Base-by-base conservation (phyloP, 2,329 filamentous ascomycete species). In the Colletotrichum sp. region DNA sequence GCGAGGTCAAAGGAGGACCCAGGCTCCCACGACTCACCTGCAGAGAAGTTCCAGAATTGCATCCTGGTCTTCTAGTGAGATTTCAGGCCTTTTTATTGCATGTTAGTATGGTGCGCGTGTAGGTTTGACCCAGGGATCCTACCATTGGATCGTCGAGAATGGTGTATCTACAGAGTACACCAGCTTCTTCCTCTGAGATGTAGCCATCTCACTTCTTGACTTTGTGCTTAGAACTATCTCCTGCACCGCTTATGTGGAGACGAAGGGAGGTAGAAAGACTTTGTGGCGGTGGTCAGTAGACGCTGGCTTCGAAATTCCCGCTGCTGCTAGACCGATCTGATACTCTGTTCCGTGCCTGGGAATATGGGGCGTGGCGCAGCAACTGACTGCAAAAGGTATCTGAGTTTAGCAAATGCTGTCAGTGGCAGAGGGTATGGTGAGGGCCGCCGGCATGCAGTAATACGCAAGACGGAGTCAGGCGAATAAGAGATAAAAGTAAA, bases 121-220 rank as follows among this genome's bases (percentile, higher is more conserved):
- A 55, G 61, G 43, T 30, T n/a, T 18, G 28, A 16, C 18, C 18
- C 7, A 39, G 18, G 10, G 26, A 32, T 32, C 85, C 57, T 83
- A 94, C 93, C 93, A 94, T 82, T 88, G 83, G 13, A 89, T 86
- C 7, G 87, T 83, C 3, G 92, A 92, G 81, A 91, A 94, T 0
- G 93, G 93, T 4, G 91, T 91, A 64, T 94, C 92, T 28, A 94
- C 88, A 79, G 92, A 92, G 80, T 93, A 92, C 21, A 93, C 85
- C 10, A 91, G 86, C 80, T 90, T 93, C 76, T 90, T 93, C 21
- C 65, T 61, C 21, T 77, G 12, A 32, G 76, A 52, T 12, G 28
- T n/a, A 16, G 63, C n/a, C 36, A 69, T 67, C 8, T 48, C 13
- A 55, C 13, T 18, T 26, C 10, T 9, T 24, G 32, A 34, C 24